phyloP scores from a whole-genome alignment of 208 protist species.

The Trypanosoma melophagium region DNA sequence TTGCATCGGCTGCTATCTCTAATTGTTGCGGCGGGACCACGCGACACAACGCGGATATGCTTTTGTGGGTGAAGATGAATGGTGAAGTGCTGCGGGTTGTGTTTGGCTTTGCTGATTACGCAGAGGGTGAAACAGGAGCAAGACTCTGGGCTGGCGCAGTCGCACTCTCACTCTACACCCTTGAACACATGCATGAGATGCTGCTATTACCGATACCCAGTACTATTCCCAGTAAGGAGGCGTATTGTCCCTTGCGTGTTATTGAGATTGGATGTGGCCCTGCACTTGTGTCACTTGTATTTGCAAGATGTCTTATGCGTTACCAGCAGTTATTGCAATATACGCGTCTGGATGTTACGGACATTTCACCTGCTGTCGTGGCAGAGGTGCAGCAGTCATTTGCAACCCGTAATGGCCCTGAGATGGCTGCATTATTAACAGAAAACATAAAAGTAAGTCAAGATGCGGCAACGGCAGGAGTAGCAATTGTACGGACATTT shows the following conservation, averaged over 20 bases:
- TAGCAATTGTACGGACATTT: constrained; percentile 22
- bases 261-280: constrained; percentile 62
- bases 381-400: constrained; percentile 35
- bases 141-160: constrained; percentile 58
- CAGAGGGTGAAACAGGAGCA: constrained; percentile 50
- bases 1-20: constrained; percentile 27
- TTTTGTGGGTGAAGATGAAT: constrained; percentile 23
- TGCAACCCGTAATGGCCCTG: constrained; percentile 27
- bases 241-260: constrained; percentile 26
- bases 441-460: neutral
- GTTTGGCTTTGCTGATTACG: constrained; percentile 67
- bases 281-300: constrained; percentile 43
- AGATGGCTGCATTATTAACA: constrained; percentile 1
- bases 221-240: neutral
- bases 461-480: too few relatives aligned
- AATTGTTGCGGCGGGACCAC: constrained; percentile 46
- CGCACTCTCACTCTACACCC: constrained; percentile 45
- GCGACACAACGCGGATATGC: constrained; percentile 38
- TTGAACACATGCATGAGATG: constrained; percentile 25
- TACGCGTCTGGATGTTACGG: constrained; percentile 40
- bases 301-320: constrained; percentile 20
- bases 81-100: constrained; percentile 22
- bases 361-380: constrained; percentile 40
- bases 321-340: neutral
- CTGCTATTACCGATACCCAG: neutral